These are phyloP conservation scores for Ogataea nonfermentans DNA, from an alignment of 805 yeast species.

Conservation along the genomic window DNA sequence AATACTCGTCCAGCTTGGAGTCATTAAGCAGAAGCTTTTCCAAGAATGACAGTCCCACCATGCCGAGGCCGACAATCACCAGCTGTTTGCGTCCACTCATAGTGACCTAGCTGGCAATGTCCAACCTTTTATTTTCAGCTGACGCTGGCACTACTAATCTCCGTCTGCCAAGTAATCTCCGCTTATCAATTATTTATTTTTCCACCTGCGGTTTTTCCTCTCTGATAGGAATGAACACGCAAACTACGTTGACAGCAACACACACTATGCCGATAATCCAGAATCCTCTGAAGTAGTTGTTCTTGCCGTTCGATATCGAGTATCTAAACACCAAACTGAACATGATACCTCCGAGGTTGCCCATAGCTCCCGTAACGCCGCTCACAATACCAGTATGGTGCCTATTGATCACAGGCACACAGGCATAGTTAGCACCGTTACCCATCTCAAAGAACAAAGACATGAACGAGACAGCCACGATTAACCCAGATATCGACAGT, in stretches of 20 bases:
- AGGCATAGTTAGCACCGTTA: constrained; percentile 38
- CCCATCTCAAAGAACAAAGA: constrained; percentile 38
- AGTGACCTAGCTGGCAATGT: too few species aligned
- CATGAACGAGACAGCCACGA: constrained; percentile 33
- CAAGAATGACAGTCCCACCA: constrained; percentile 37
- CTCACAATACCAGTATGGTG: constrained; percentile 38
- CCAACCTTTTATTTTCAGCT: too few species aligned
- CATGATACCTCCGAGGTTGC: constrained; percentile 37
- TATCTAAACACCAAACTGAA: constrained; percentile 37
- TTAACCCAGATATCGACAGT: constrained; percentile 30
- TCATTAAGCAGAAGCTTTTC: constrained; percentile 36
- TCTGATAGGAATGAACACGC: constrained; percentile 26
- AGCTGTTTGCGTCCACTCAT: too few species aligned
- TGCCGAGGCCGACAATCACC: constrained; percentile 37
- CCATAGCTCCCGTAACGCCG: constrained; percentile 37
- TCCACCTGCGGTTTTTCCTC: constrained; percentile 28
- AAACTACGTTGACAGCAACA: constrained; percentile 25
- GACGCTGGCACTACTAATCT: too few species aligned
- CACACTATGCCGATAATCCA: constrained; percentile 36
- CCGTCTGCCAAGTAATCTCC: too few species aligned
- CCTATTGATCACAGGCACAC: constrained; percentile 36
- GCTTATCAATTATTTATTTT: not conserved
- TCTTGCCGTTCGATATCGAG: constrained; percentile 25
- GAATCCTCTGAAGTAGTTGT: constrained; percentile 30
- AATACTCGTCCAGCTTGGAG: constrained; percentile 28